phyloP scores from a whole-genome alignment of 306 rosid species.

The Elaeagnus macrophylla region DNA sequence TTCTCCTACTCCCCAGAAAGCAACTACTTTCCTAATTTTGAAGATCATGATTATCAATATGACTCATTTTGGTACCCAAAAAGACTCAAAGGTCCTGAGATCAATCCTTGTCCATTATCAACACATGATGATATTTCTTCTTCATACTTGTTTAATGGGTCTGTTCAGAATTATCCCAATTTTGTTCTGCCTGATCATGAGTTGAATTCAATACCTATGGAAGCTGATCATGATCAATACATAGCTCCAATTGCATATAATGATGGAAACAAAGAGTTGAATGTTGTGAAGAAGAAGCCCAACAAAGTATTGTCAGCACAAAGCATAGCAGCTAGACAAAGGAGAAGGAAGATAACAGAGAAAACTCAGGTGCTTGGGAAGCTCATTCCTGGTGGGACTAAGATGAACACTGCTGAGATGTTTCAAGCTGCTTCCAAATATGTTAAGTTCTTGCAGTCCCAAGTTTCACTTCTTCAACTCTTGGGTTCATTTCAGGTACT shows the following conservation, averaged over 20 bases:
- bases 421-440: conserved; percentile 58
- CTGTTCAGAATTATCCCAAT: neutral
- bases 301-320: conserved; percentile 32
- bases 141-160: conserved; percentile 5
- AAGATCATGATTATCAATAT: neutral
- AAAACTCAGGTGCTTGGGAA: conserved; percentile 74
- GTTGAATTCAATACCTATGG: neutral
- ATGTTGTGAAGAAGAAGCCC: too few relatives aligned
- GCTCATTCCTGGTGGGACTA: conserved; percentile 61
- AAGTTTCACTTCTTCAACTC: conserved; percentile 46
- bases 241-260: neutral
- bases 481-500: conserved; percentile 21
- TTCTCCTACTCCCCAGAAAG: neutral
- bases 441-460: conserved; percentile 68
- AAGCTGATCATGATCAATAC: neutral
- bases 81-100: conserved; percentile 2
- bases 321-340: conserved; percentile 65
- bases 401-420: conserved; percentile 95
- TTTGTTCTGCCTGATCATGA: neutral
- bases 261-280: neutral
- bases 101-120: neutral
- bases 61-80: conserved; percentile 10
- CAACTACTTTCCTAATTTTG: neutral
- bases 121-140: neutral
- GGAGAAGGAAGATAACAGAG: conserved; percentile 73